Conservation (phyloP, 1,284 basidiomycete species). For the Mycocalia duriaeana region DNA sequence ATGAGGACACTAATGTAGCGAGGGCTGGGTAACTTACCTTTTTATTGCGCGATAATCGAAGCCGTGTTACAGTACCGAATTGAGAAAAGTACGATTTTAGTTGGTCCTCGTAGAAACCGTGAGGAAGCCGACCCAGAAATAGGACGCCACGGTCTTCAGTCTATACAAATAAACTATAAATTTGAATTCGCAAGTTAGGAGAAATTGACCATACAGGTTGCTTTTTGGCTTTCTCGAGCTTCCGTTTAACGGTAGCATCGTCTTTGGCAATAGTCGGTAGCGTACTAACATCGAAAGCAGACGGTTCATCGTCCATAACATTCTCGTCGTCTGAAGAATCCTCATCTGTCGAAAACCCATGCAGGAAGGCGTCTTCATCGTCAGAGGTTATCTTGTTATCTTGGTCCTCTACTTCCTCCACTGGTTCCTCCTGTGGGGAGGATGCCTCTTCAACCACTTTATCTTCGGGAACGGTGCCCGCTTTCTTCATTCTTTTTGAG, state of each 20-base stretch:
- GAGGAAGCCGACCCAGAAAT: conserved; percentile 88
- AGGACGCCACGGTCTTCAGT: conserved; percentile 79
- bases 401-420: conserved; percentile 15
- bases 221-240: conserved; percentile 79
- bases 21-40: conserved; percentile 49
- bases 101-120: conserved; percentile 96
- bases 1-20: neutral
- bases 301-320: conserved; percentile 45
- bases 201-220: conserved; percentile 54
- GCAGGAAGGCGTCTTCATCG: conserved; percentile 42
- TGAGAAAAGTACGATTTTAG: conserved; percentile 92
- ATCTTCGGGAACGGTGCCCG: conserved; percentile 5
- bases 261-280: conserved; percentile 85
- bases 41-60: conserved; percentile 91
- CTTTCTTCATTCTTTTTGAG: conserved; percentile 9
- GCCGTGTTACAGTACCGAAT: conserved; percentile 87
- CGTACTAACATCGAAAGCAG: conserved; percentile 59
- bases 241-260: conserved; percentile 73
- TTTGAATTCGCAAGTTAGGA: conserved; percentile 4
- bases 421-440: conserved; percentile 11
- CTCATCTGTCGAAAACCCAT: conserved; percentile 75
- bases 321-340: conserved; percentile 83
- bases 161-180: conserved; percentile 30
- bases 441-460: conserved; percentile 12
- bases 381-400: conserved; percentile 19